Evolutionary conservation across 1,284 basidiomycete genomes (phyloP), one percentile per base, ranked within the genome.

Genomic region (Leccinum griseonigrum): DNA sequence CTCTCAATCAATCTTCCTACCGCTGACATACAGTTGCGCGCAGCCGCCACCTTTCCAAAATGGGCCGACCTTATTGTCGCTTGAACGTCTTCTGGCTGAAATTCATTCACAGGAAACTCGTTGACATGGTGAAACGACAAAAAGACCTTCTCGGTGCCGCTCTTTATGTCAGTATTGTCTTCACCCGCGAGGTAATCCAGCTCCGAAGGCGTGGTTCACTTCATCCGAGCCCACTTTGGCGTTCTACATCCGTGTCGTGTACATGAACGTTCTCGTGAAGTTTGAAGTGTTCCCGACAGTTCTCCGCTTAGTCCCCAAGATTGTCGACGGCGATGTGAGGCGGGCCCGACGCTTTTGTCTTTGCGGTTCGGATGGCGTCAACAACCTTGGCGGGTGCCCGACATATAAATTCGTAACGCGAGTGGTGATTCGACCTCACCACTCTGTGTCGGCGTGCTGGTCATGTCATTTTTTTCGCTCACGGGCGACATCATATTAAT

Each of bases 51-150:
- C 34, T 71, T 26, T 68, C 71, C 73, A 18, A 55, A 75, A 60
- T 57, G 48, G 60, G 70, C 28, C 57, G 58, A 13, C 60, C 57
- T 70, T 73, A 76, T 73, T 73, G 74, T 73, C 61, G 51, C 34
- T 28, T 22, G n/a, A 34, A 11, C 18, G 13, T 36, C 66, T 71
- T 64, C 63, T 60, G 51, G 53, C 69, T 58, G 52, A 58, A 32
- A 57, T 63, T 29, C 51, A 56, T 72, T 74, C 72, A 63, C 71
- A 71, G 67, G 58, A 75, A 76, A 72, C 70, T 68, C 74, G 84
- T 86, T 85, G 85, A 85, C 84, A 86, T 85, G 83, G 75, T 77
- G 81, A 75, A 78, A 70, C 70, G 69, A 78, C 76, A 78, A 76
- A 76, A 76, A 58, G 72, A 69, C 34, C 69, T 75, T 71, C 72